phyloP scores from a whole-genome alignment of 495 filamentous ascomycete species.

The Neurospora sp. region DNA sequence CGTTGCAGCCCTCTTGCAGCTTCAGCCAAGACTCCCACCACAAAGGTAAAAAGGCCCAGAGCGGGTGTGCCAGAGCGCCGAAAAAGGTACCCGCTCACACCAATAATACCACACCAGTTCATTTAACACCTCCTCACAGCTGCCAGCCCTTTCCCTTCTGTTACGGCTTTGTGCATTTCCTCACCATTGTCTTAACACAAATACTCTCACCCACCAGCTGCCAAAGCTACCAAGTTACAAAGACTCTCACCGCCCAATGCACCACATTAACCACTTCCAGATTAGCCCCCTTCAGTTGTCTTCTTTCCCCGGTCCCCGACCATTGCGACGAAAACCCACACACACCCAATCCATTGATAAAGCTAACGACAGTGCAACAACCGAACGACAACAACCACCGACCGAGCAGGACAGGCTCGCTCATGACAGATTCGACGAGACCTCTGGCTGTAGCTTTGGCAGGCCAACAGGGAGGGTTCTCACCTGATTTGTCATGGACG shows the following conservation, averaged over 20 bases:
- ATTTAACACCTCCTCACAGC: neutral
- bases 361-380: neutral
- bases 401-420: neutral
- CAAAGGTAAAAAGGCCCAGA: neutral
- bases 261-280: neutral
- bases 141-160: neutral
- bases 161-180: neutral
- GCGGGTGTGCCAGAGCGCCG: neutral
- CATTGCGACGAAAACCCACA: neutral
- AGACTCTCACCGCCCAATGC: neutral
- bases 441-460: no score
- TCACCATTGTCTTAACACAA: neutral
- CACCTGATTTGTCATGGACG: no score
- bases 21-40: neutral
- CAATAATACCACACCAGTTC: neutral
- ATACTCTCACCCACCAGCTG: neutral
- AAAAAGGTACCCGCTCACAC: neutral
- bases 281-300: neutral
- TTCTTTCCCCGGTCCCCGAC: neutral
- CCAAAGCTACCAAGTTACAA: neutral
- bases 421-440: no score
- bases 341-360: neutral
- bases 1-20: neutral
- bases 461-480: no score
- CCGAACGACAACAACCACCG: neutral